phyloP scores from a whole-genome alignment of 768 basidiomycete species.

The Epithele typhae region DNA sequence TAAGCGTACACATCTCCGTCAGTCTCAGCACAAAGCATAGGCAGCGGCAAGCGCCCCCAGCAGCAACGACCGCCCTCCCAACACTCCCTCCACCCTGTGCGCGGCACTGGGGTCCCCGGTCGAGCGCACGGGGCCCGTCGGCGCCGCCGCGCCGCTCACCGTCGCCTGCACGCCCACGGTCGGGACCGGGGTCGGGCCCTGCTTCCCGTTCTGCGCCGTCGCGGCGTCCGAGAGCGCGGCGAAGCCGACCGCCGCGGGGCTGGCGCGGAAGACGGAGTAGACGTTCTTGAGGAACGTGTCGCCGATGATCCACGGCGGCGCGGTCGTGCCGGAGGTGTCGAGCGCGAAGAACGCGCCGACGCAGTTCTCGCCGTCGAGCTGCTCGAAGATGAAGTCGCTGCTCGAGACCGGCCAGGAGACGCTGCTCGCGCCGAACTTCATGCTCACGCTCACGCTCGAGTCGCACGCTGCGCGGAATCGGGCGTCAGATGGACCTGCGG shows the following conservation, averaged over 20 bases:
- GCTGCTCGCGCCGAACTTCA: slow-evolving; percentile 66
- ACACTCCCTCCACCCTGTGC: no score
- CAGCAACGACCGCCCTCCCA: no score
- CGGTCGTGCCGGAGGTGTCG: slow-evolving; percentile 38
- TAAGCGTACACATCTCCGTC: no score
- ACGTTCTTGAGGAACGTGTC: slow-evolving; percentile 96
- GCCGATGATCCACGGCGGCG: slow-evolving; percentile 83
- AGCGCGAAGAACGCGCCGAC: slow-evolving; percentile 85
- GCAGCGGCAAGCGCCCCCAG: no score
- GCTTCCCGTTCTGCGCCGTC: slow-evolving; percentile 40
- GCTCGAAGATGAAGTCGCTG: slow-evolving; percentile 73
- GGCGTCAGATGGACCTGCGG: background rate
- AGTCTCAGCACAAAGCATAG: no score
- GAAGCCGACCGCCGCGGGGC: slow-evolving; percentile 80
- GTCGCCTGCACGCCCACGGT: slow-evolving; percentile 53
- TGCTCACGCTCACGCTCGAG: slow-evolving; percentile 54
- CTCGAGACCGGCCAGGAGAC: slow-evolving; percentile 68
- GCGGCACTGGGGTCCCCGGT: no score
- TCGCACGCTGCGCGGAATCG: slow-evolving; percentile 57
- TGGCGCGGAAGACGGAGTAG: slow-evolving; percentile 82
- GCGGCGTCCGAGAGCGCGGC: slow-evolving; percentile 62
- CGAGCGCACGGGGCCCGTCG: slow-evolving; percentile 1
- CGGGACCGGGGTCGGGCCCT: slow-evolving; percentile 42
- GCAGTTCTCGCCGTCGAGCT: slow-evolving; percentile 52
- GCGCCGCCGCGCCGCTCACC: slow-evolving; percentile 34